phyloP scores from a whole-genome alignment of 2,329 filamentous ascomycete species.

The Dothideomycetes sp. region DNA sequence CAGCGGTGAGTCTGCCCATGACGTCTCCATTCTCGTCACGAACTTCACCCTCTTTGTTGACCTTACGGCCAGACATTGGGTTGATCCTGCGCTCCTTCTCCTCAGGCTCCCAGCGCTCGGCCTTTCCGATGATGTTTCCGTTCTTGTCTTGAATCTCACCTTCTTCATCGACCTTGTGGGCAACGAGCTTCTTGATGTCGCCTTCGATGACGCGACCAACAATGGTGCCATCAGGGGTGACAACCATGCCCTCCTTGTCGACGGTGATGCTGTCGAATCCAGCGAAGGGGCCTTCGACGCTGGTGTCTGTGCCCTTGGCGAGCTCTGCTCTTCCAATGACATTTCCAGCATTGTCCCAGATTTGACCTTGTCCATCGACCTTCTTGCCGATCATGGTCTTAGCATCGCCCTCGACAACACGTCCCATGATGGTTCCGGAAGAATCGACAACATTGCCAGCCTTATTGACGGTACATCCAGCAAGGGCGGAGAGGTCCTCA shows the following conservation, averaged over 20 bases:
- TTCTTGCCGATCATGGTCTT: constrained; percentile 48
- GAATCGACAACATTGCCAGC: constrained; percentile 50
- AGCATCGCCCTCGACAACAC: constrained; percentile 46
- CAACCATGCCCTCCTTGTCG: constrained; percentile 46
- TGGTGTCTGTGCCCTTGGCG: constrained; percentile 37
- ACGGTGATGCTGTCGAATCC: constrained; percentile 47
- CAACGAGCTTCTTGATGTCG: constrained; percentile 39
- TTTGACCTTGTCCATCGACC: constrained; percentile 51
- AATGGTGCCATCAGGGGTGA: constrained; percentile 33
- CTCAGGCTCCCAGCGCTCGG: constrained; percentile 42
- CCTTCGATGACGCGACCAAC: constrained; percentile 39
- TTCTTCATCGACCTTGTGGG: constrained; percentile 40
- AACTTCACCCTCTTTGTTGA: constrained; percentile 44
- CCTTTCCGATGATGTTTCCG: constrained; percentile 41
- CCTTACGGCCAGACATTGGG: constrained; percentile 46
- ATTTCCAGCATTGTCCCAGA: constrained; percentile 53
- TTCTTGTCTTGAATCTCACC: constrained; percentile 44
- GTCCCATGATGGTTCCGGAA: constrained; percentile 47
- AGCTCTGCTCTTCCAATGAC: constrained; percentile 49
- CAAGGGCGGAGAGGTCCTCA: constrained; percentile 48
- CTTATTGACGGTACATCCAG: constrained; percentile 54
- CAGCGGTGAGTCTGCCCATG: constrained; percentile 38
- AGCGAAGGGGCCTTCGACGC: constrained; percentile 47
- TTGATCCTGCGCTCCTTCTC: constrained; percentile 45
- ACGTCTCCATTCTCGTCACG: constrained; percentile 40